Evolutionary conservation across 345 rosid genomes (phyloP).

Genomic region (Raphanus raphanistrum): DNA sequence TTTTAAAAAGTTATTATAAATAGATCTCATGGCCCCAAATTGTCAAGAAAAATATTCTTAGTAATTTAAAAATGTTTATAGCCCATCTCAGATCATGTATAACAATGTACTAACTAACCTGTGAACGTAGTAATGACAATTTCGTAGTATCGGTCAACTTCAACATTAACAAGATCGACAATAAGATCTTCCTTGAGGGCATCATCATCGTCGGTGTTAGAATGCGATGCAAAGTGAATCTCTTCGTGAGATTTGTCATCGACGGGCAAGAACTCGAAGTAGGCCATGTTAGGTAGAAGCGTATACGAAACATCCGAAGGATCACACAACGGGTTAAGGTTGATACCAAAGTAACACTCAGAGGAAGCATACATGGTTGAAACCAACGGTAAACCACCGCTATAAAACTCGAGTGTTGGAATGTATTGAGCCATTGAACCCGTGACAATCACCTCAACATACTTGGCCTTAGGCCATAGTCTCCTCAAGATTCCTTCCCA

Average conservation of each 20-base stretch:
- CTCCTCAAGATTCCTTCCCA: constrained; percentile 89
- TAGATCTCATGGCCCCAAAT: too few species aligned
- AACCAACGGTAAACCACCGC: constrained; percentile 80
- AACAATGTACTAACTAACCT: constrained; percentile 40
- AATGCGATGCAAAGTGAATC: constrained; percentile 24
- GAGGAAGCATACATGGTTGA: constrained; percentile 97
- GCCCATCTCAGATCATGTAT: too few species aligned
- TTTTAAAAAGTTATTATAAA: too few species aligned
- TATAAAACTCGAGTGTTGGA: constrained; percentile 77
- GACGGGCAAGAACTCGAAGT: constrained; percentile 81
- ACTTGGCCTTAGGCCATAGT: constrained; percentile 87
- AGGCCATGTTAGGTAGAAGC: constrained; percentile 90
- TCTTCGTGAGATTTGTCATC: constrained; percentile 50
- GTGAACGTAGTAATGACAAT: constrained; percentile 89
- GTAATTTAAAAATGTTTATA: too few species aligned
- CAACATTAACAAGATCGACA: constrained; percentile 75
- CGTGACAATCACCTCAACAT: constrained; percentile 85
- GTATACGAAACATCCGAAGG: constrained; percentile 91
- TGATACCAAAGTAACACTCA: constrained; percentile 90
- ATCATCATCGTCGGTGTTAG: constrained; percentile 48
- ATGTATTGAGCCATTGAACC: constrained; percentile 97
- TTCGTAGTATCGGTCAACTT: constrained; percentile 72
- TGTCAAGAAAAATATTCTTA: too few species aligned
- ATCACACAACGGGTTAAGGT: constrained; percentile 65
- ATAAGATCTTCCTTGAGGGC: constrained; percentile 48